Evolutionary conservation across 2,329 filamentous ascomycete species (phyloP).

Genomic region (Keithomyces neogunnii): DNA sequence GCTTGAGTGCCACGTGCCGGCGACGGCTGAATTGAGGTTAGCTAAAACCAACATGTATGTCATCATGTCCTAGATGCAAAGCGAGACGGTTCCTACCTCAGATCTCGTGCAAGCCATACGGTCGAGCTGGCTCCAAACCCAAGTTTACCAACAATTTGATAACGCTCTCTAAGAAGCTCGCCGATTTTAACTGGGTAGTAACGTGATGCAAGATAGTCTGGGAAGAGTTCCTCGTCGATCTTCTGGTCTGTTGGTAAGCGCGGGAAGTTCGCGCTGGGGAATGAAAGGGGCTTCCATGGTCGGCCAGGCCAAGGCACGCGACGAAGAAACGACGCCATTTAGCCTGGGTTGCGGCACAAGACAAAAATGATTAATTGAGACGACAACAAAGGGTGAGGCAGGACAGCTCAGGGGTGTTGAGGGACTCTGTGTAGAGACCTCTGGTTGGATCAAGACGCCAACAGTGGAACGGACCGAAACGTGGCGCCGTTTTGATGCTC

Average conservation of each 20-base stretch:
- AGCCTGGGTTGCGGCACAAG: no score
- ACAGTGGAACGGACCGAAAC: no score
- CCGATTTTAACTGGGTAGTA: constrained; percentile 18
- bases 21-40: background rate
- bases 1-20: constrained; percentile 1
- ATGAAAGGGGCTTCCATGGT: constrained; percentile 7
- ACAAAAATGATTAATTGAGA: no score
- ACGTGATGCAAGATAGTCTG: constrained; percentile 12
- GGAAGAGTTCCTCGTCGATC: constrained; percentile 15
- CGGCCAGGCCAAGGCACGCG: constrained; percentile 5
- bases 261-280: constrained; percentile 11
- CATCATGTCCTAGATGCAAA: background rate
- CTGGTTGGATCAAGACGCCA: no score
- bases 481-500: no score
- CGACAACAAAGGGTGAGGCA: no score
- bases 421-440: no score
- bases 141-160: constrained; percentile 31
- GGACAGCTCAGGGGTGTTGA: no score
- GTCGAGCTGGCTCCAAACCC: constrained; percentile 32
- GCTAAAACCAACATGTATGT: no score
- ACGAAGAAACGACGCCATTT: constrained; percentile 4
- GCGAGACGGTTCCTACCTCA: constrained; percentile 8
- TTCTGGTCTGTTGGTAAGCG: background rate
- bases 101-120: constrained; percentile 30
- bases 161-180: constrained; percentile 17